phyloP scores from a whole-genome alignment of 164 flowering plant genomes.

The Protea cynaroides region DNA sequence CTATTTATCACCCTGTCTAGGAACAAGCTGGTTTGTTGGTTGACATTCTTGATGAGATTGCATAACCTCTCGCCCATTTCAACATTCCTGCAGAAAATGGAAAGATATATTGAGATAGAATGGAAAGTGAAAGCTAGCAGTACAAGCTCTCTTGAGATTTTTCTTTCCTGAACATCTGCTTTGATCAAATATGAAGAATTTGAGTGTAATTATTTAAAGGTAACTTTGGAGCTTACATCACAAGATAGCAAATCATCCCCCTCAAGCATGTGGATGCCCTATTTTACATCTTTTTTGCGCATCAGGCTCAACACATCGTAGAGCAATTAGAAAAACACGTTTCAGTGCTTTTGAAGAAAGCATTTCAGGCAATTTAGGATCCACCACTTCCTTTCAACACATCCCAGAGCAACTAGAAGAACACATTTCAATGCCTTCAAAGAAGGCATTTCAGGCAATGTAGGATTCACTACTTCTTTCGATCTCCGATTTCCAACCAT shows the following conservation, averaged over 20 bases:
- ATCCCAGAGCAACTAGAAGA: slow-evolving; percentile 72
- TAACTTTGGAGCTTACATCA: slow-evolving; percentile 39
- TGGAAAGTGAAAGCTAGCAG: slow-evolving; percentile 17
- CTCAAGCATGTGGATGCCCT: slow-evolving; percentile 99
- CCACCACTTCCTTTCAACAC: slow-evolving; percentile 88
- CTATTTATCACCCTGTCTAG: slow-evolving; percentile 23
- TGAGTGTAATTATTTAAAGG: neutral
- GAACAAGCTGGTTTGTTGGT: slow-evolving; percentile 16
- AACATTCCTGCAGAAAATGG: slow-evolving; percentile 37
- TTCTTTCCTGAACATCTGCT: neutral
- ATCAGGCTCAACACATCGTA: slow-evolving; percentile 92
- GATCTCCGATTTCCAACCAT: slow-evolving; percentile 73
- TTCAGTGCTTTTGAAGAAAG: slow-evolving; percentile 82
- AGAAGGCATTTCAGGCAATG: slow-evolving; percentile 70
- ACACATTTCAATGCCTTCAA: slow-evolving; percentile 80
- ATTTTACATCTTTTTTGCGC: slow-evolving; percentile 93
- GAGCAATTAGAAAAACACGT: slow-evolving; percentile 73
- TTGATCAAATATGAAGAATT: neutral
- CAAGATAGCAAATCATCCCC: slow-evolving; percentile 70
- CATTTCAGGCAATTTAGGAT: slow-evolving; percentile 77
- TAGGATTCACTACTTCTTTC: slow-evolving; percentile 87
- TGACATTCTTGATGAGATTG: slow-evolving; percentile 23
- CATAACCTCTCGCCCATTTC: slow-evolving; percentile 32
- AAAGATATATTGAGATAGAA: neutral
- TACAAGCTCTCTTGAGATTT: slow-evolving; percentile 12